These are phyloP conservation scores for Bipolaris cookei DNA, from an alignment of 2,329 filamentous ascomycete species.

Conservation along the genomic window DNA sequence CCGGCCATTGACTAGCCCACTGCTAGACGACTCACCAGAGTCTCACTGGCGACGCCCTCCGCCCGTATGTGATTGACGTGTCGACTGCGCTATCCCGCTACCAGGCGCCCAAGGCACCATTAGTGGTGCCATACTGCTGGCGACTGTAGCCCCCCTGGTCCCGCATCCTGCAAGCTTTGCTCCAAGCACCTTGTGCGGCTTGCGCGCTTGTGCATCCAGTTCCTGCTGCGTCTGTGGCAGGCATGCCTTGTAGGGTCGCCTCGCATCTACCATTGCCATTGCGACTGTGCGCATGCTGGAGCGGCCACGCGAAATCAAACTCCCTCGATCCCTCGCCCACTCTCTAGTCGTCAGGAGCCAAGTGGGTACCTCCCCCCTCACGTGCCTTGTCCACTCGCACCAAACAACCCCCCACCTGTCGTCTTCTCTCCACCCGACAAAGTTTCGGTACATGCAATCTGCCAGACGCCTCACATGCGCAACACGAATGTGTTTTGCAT, in stretches of 20 bases:
- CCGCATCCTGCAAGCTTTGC: constrained; percentile 5
- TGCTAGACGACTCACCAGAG: not conserved
- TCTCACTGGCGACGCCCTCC: constrained; percentile 4
- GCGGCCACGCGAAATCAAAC: constrained; percentile 3
- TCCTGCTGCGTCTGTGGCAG: not conserved
- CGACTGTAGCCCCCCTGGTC: constrained; percentile 2
- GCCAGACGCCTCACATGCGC: not conserved
- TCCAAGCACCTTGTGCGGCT: constrained; percentile 6
- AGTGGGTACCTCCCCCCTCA: constrained; percentile 5
- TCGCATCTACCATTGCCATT: not conserved
- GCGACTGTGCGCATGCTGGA: not conserved
- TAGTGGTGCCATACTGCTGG: constrained; percentile 5
- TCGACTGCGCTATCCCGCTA: constrained; percentile 5
- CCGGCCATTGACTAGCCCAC: not conserved
- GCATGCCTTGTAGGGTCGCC: not conserved
- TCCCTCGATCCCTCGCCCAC: not conserved
- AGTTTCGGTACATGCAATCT: not conserved
- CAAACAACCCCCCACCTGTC: constrained; percentile 6
- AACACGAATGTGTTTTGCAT: not conserved
- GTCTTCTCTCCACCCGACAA: not conserved
- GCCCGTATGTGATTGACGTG: constrained; percentile 5
- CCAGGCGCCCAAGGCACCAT: constrained; percentile 7
- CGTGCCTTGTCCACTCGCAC: constrained; percentile 4
- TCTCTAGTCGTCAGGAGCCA: not conserved
- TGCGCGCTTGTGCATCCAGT: constrained; percentile 8